Evolutionary conservation across 352 stramenopile genomes (phyloP), one percentile per base, ranked within the genome.

Genomic region (Globisporangium nodosum): DNA sequence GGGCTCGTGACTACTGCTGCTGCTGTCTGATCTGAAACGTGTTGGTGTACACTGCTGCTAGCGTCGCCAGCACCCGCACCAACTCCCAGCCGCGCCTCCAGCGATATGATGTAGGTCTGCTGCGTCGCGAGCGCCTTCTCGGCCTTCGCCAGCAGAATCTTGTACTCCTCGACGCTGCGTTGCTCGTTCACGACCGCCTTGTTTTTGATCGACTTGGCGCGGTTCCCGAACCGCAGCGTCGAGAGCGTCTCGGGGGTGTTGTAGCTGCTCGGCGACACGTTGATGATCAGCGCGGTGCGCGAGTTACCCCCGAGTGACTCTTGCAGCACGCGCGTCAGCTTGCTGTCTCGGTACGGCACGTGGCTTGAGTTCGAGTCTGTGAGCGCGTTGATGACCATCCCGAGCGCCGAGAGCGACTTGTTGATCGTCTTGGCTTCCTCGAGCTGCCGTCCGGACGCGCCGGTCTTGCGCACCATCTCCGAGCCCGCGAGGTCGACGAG

Each of bases 371-470:
- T 76, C 0, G 73, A 73, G 60, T 97, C 90, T 4, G 90, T 97
- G 15, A 98, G 77, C 16, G 88, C 88, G 56, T 98, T 98, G 65
- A 98, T 98, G 43, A 98, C 94, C 65, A 96, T 96, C 15, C 94
- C 94, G 12, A 98, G 69, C 9, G 94, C 90, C 6, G 81, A 96
- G 1, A 98, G 78, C 30, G 88, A 97, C 60, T 97, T 97, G 76
- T 98, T 98, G 64, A 98, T 98, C 40, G 87, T 98, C 73, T 98
- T 98, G 27, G 94, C 94, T 60, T 98, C 94, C 65, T 98, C 92
- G 15, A 98, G 78, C 52, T 94, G 85, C 21, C 92, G 85, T 5
- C 94, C 94, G 8, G 85, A 90, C 20, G 90, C 87, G 0, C 78
- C 76, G 3, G 92, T 97, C 78, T 98, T 98, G 33, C 92, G 84